These are phyloP conservation scores for Earliella scabrosa DNA, from an alignment of 1,284 basidiomycete genomes.

Conservation along the genomic window DNA sequence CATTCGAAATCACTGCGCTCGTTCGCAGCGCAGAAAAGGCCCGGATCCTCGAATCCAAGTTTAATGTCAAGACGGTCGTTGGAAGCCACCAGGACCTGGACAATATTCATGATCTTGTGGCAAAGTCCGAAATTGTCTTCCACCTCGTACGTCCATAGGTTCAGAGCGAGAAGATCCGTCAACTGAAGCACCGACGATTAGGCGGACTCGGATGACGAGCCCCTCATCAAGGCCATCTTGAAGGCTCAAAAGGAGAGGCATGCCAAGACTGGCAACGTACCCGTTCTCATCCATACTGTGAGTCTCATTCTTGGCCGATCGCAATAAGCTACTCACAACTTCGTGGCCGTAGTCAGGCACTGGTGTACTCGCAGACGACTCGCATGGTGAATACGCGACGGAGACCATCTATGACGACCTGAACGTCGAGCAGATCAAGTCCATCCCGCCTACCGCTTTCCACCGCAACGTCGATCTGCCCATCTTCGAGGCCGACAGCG, in stretches of 20 bases:
- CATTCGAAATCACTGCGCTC: conserved; percentile 27
- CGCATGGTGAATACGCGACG: conserved; percentile 33
- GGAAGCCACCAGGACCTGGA: conserved; percentile 23
- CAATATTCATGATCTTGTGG: conserved; percentile 20
- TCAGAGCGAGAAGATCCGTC: background rate
- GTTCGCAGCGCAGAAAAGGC: conserved; percentile 27
- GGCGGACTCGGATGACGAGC: conserved; percentile 42
- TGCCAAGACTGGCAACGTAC: conserved; percentile 5
- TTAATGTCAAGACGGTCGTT: conserved; percentile 29
- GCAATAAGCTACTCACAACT: too few relatives aligned
- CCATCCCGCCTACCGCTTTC: conserved; percentile 39
- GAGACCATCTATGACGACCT: conserved; percentile 39
- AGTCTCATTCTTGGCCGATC: too few relatives aligned
- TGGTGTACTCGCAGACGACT: conserved; percentile 34
- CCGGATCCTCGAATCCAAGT: conserved; percentile 17
- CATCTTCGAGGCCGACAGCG: conserved; percentile 36
- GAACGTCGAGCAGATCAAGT: conserved; percentile 38
- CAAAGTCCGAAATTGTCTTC: conserved; percentile 26
- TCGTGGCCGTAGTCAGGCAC: background rate
- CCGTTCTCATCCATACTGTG: conserved; percentile 51
- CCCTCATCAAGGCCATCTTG: conserved; percentile 16
- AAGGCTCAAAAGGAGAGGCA: conserved; percentile 12
- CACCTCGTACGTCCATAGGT: conserved; percentile 19
- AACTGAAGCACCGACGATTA: too few relatives aligned
- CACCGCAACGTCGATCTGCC: conserved; percentile 35